These are phyloP conservation scores for Microascus cirrosus DNA, from an alignment of 2,329 filamentous ascomycete genomes.

Conservation along the genomic window DNA sequence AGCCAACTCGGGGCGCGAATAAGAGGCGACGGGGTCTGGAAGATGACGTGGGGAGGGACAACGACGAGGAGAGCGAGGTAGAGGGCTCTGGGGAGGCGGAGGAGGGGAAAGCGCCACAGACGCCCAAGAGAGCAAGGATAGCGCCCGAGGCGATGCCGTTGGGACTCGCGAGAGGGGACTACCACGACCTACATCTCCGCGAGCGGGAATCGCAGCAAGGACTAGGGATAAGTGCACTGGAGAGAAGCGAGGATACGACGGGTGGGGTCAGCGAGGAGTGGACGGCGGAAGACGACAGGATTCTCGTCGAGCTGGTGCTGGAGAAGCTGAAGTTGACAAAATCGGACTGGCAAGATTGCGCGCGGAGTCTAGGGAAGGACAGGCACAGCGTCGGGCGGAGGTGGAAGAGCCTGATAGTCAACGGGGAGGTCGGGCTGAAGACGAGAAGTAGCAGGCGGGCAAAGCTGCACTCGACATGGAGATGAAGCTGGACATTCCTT, in stretches of 20 bases:
- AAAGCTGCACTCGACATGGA: constrained; percentile 45
- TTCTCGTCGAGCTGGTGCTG: constrained; percentile 56
- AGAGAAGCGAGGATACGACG: constrained; percentile 18
- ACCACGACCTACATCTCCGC: constrained; percentile 34
- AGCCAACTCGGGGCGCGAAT: constrained; percentile 1
- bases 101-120: constrained; percentile 26
- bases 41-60: neutral
- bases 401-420: constrained; percentile 52
- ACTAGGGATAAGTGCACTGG: constrained; percentile 17
- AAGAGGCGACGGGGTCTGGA: constrained; percentile 3
- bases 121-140: constrained; percentile 49
- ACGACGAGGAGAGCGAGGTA: constrained; percentile 18
- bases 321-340: constrained; percentile 55
- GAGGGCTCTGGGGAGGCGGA: constrained; percentile 15
- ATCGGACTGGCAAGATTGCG: constrained; percentile 57
- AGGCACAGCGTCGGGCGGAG: constrained; percentile 42
- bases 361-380: constrained; percentile 50
- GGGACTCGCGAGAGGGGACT: constrained; percentile 47
- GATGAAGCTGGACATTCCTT: constrained; percentile 16
- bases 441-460: constrained; percentile 26
- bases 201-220: constrained; percentile 11
- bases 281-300: constrained; percentile 52
- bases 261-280: constrained; percentile 36
- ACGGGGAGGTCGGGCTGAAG: constrained; percentile 50
- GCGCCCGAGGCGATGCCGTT: constrained; percentile 50